phyloP scores from a whole-genome alignment of 495 filamentous ascomycete genomes.

The Penicillium taxi region DNA sequence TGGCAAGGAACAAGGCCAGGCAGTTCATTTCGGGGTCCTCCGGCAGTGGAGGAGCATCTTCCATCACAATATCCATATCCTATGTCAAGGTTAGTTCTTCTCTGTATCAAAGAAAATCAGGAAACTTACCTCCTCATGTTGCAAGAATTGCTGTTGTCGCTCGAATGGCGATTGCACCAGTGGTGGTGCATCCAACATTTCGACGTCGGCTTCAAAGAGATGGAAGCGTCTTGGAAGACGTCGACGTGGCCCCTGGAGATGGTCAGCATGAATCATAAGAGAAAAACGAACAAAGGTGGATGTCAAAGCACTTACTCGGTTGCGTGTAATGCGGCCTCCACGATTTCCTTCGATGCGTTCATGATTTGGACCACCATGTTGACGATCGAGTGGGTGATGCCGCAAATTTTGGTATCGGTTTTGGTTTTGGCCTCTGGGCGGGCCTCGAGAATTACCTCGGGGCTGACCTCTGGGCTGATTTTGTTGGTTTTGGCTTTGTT shows the following conservation, averaged over 20 bases:
- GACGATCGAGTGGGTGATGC: background rate
- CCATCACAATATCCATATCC: no score
- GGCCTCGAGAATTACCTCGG: background rate
- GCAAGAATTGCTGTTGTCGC: background rate
- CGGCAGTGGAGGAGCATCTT: no score
- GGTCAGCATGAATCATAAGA: no score
- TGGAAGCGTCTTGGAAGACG: background rate
- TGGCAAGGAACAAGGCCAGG: no score
- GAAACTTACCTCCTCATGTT: no score
- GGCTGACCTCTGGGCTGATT: background rate
- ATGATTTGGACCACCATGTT: background rate
- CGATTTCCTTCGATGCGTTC: background rate
- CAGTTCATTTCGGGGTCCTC: no score
- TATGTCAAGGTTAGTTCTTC: no score
- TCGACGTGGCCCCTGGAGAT: no score
- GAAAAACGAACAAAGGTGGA: no score
- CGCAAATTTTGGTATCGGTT: background rate
- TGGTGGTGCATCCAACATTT: background rate
- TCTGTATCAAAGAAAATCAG: no score
- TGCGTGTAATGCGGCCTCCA: background rate
- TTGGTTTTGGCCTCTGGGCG: background rate
- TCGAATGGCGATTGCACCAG: background rate
- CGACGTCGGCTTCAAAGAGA: background rate
- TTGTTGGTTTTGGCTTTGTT: background rate
- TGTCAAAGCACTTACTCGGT: no score